These are phyloP conservation scores for Diaporthe eres DNA, from an alignment of 2,329 filamentous ascomycete genomes.

Conservation along the genomic window DNA sequence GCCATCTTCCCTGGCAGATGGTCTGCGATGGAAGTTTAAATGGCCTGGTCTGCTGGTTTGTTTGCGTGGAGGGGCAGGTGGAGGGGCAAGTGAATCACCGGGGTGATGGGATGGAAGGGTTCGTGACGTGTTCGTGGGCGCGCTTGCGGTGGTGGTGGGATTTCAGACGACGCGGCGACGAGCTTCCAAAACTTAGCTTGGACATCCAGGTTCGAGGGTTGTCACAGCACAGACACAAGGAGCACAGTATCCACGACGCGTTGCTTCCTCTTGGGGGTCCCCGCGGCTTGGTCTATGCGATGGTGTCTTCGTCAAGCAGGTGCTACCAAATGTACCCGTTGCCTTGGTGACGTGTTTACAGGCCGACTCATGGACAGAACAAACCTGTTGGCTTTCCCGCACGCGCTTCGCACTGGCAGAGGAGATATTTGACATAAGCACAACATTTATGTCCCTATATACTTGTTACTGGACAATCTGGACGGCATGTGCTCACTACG, in stretches of 20 bases:
- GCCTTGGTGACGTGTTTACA: background rate
- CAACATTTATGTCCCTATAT: background rate
- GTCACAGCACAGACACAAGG: background rate
- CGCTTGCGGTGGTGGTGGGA: background rate
- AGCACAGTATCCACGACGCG: background rate
- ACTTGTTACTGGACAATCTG: too few relatives aligned
- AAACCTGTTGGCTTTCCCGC: background rate
- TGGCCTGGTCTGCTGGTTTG: background rate
- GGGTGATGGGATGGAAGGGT: conserved; percentile 2
- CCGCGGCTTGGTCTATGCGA: background rate
- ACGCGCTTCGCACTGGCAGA: background rate
- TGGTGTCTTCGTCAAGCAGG: background rate
- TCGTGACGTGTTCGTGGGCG: background rate
- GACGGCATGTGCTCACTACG: background rate
- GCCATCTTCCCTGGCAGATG: background rate
- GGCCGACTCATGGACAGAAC: background rate
- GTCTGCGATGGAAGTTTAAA: background rate
- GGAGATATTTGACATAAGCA: background rate
- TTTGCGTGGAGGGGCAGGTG: background rate
- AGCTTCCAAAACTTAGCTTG: background rate
- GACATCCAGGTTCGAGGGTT: background rate
- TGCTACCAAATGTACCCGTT: background rate
- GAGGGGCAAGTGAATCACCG: conserved; percentile 2
- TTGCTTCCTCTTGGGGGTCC: background rate
- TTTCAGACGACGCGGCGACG: background rate